A percentile compares a stretch with the other conserved stretches of the same genome.
Conservation (phyloP, 1,284 basidiomycete species). For the Fomitopsis schrenkii region DNA sequence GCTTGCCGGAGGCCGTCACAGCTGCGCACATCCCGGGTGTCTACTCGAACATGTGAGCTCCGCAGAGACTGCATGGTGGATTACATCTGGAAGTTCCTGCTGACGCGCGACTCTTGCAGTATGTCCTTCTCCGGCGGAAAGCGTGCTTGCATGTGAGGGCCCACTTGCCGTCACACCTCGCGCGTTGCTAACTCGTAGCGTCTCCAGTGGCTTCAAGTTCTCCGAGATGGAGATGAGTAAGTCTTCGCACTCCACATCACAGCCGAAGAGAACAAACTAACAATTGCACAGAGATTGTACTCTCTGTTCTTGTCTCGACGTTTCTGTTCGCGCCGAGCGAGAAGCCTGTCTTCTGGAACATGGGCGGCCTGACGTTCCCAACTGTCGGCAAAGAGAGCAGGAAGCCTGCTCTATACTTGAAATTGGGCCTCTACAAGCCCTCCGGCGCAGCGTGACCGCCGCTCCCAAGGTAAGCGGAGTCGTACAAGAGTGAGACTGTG, state of each 20-base stretch:
- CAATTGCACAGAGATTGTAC: constrained; percentile 5
- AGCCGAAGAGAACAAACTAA: too few species aligned
- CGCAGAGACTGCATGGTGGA: background rate
- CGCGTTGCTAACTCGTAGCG: background rate
- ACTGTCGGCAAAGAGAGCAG: constrained; percentile 11
- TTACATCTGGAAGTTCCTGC: background rate
- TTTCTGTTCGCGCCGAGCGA: constrained; percentile 10
- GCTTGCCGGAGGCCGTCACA: too few species aligned
- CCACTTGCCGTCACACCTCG: too few species aligned
- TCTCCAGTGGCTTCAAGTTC: background rate
- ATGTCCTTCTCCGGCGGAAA: constrained; percentile 4
- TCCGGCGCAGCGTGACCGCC: too few species aligned
- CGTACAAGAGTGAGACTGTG: too few species aligned
- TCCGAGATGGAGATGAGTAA: constrained; percentile 3
- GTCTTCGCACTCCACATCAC: background rate
- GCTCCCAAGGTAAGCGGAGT: too few species aligned
- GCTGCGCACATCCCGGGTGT: too few species aligned
- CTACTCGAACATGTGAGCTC: constrained; percentile 10
- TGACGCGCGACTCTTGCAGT: background rate
- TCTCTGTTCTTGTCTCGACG: constrained; percentile 9
- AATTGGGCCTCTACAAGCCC: background rate
- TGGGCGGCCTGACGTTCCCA: constrained; percentile 14
- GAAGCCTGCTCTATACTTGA: constrained; percentile 10
- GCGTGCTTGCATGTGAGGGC: constrained; percentile 2
- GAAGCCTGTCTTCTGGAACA: constrained; percentile 17